Base-by-base conservation (phyloP, 768 basidiomycete species). In the Amanita inopinata region DNA sequence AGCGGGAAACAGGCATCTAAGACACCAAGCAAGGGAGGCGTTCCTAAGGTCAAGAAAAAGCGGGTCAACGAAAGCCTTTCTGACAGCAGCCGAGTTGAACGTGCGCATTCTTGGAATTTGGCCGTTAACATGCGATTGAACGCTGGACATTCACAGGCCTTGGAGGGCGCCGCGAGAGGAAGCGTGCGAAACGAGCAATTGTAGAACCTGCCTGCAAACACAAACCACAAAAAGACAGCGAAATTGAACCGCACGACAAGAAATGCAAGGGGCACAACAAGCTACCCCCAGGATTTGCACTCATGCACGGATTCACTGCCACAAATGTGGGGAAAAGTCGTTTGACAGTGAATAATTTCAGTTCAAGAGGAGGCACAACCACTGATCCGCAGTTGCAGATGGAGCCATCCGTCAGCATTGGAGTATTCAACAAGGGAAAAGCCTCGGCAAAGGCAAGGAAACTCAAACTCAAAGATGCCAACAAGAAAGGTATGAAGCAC, bases 301-400 rank as follows among this genome's bases (percentile, higher is more conserved):
- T 84, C 19, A 76, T 84, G 76, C 76, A 82, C 47, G 78, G 78
- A 0, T 80, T 83, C 53, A 59, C 68, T 11, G 73, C 81, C 0
- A 71, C 69, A 4, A 82, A 79, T 48, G 67, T 84, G 2, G 76
- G 78, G 10, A 72, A 68, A 40, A 68, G 72, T 43, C 70, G 82
- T 30, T 53, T 84, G 8, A 84, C 81, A 42, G 81, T 82, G 50
- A 37, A 68, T 53, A 10, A 6, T 32, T 24, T 33, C 36, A 11
- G 4, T 14, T 17, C 8, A 9, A 27, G 23, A n/a, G n/a, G n/a
- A 35, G 22, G 10, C 8, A 24, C 19, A 37, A 18, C 27, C 36
- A 32, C 28, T 39, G 11, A 28, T 15, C 12, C 46, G 33, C 33
- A 28, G 6, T 14, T 12, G 5, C 38, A 78, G 72, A 51, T 74